Conservation (phyloP, 495 filamentous ascomycete genomes). For the Parmelia sp. region DNA sequence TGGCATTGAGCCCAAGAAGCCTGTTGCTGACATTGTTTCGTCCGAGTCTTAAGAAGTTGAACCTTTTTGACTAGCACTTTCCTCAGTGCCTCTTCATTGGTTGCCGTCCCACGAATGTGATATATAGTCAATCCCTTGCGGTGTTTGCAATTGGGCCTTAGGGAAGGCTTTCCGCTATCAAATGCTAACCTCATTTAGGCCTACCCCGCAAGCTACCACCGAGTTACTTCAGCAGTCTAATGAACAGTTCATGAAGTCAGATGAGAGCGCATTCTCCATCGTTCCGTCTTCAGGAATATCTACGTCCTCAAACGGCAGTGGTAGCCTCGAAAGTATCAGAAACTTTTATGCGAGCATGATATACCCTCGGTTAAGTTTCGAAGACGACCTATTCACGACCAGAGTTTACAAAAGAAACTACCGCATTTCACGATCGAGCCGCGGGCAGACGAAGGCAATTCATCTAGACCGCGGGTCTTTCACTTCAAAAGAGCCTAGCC, state of each 20-base stretch:
- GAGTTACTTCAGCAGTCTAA: background rate
- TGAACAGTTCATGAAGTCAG: slow-evolving; percentile 1
- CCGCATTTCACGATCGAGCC: background rate
- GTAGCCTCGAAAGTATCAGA: background rate
- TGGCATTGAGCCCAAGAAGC: too few species aligned
- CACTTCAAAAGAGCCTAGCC: too few species aligned
- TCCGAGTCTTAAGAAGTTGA: too few species aligned
- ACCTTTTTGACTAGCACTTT: too few species aligned
- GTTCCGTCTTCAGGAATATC: slow-evolving; percentile 15
- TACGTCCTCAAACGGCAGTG: background rate
- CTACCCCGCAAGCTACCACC: background rate
- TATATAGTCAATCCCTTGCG: too few species aligned
- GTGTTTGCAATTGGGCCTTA: too few species aligned
- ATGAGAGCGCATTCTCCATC: slow-evolving; percentile 17
- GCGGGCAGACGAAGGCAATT: too few species aligned
- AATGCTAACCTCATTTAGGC: background rate
- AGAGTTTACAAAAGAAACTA: slow-evolving; percentile 12
- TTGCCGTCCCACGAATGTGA: too few species aligned
- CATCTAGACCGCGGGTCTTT: too few species aligned
- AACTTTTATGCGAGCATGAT: background rate
- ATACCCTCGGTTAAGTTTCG: slow-evolving; percentile 8
- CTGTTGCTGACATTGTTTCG: too few species aligned
- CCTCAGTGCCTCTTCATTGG: too few species aligned
- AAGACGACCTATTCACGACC: slow-evolving; percentile 12
- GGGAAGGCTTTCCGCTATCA: too few species aligned